Conservation (phyloP, 371 early-diverging fungal genomes). For the Coemansia sp. region DNA sequence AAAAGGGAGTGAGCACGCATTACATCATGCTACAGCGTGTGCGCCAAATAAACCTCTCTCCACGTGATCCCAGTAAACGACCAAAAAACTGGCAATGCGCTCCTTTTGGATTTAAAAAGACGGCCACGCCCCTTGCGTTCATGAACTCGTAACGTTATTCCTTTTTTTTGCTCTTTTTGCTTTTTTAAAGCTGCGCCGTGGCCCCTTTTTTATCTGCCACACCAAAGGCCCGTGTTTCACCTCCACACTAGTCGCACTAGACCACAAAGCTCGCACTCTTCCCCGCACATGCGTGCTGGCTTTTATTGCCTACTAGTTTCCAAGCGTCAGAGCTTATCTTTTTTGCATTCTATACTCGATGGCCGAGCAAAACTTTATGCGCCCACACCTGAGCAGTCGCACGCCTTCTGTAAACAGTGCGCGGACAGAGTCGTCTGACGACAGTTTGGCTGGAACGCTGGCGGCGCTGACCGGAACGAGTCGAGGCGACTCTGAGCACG, state of each 20-base stretch:
- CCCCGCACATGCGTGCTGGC: not conserved
- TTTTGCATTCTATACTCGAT: slow-evolving; percentile 1
- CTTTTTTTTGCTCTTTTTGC: not conserved
- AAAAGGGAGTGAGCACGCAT: not conserved
- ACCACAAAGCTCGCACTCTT: not conserved
- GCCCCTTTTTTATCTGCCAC: not conserved
- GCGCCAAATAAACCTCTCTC: slow-evolving; percentile 1
- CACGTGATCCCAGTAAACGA: slow-evolving; percentile 12
- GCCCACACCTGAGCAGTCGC: not conserved
- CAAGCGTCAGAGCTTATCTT: not conserved
- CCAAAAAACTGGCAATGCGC: not conserved
- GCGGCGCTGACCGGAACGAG: not conserved
- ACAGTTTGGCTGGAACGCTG: not conserved
- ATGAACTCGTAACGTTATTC: not conserved
- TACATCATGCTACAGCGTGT: slow-evolving; percentile 12
- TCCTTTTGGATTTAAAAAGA: slow-evolving; percentile 5
- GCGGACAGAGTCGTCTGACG: slow-evolving; percentile 11
- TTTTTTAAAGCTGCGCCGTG: not conserved
- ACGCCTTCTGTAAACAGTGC: slow-evolving; percentile 10
- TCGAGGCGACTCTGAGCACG: not conserved
- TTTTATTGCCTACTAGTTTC: not conserved
- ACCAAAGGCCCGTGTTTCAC: not conserved
- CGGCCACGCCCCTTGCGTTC: not conserved
- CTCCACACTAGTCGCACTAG: not conserved
- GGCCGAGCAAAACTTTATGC: not conserved